Evolutionary conservation across 2,329 filamentous ascomycete species (phyloP).

Genomic region (Diaporthe ilicicola): DNA sequence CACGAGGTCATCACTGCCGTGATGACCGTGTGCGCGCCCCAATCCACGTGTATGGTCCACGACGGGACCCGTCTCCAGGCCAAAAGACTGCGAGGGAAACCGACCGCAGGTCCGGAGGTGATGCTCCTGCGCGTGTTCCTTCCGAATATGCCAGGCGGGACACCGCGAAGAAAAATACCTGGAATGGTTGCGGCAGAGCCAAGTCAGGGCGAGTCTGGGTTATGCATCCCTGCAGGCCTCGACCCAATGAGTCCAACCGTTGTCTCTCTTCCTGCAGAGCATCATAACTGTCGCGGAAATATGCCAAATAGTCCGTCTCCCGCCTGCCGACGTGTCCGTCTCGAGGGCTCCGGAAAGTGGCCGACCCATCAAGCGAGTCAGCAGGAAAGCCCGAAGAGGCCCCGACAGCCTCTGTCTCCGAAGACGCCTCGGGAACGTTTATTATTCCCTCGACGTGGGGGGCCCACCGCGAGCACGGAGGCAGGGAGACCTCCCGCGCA

Average conservation of each 20-base stretch:
- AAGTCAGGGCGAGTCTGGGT: background rate
- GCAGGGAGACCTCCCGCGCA: background rate
- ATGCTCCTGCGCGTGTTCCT: background rate
- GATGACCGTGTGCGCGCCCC: background rate
- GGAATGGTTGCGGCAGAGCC: background rate
- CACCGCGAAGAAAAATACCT: background rate
- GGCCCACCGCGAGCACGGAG: conserved; percentile 21
- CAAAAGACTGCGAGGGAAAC: background rate
- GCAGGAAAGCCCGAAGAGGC: conserved; percentile 23
- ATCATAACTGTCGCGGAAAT: background rate
- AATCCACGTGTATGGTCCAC: background rate
- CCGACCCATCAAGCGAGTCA: conserved; percentile 22
- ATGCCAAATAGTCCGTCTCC: background rate
- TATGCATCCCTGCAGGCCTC: background rate
- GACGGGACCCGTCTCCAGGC: background rate
- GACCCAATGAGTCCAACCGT: background rate
- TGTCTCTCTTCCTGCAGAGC: background rate
- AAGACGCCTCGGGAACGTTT: background rate
- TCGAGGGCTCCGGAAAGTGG: conserved; percentile 20
- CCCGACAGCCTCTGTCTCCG: conserved; percentile 4
- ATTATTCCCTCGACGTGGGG: background rate
- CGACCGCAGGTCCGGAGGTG: background rate
- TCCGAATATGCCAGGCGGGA: background rate
- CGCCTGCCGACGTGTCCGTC: conserved; percentile 6
- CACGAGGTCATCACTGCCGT: background rate